These are phyloP conservation scores for Physaria fendleri DNA, from an alignment of 345 rosid genomes.

Conservation along the genomic window DNA sequence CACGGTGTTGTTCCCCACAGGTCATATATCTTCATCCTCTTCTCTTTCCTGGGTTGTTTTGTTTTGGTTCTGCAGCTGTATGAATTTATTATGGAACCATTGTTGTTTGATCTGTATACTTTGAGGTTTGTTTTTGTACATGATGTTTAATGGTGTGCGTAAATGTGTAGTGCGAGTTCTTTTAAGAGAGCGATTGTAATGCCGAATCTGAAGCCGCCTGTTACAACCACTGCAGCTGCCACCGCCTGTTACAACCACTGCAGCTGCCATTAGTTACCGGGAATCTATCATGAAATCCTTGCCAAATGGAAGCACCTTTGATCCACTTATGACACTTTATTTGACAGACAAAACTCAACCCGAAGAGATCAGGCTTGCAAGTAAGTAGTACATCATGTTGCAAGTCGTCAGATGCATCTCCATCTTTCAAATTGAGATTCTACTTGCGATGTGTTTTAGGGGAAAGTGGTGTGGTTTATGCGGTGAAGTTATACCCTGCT, in stretches of 20 bases:
- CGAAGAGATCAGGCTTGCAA: conserved; percentile 81
- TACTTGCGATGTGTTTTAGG: conserved; percentile 36
- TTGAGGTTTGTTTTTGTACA: conserved; percentile 3
- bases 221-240: too few species aligned
- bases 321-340: conserved; percentile 92
- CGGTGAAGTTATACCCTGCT: conserved; percentile 94
- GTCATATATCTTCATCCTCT: conserved; percentile 21
- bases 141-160: conserved; percentile 12
- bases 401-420: neutral
- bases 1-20: conserved; percentile 72
- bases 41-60: neutral
- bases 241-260: too few species aligned
- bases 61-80: neutral
- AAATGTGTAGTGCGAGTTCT: conserved; percentile 45
- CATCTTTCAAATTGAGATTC: neutral
- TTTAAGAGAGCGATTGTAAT: conserved; percentile 86
- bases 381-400: conserved; percentile 40
- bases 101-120: neutral
- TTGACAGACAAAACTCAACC: conserved; percentile 83
- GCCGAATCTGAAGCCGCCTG: conserved; percentile 93
- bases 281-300: conserved; percentile 55
- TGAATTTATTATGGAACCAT: neutral
- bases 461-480: conserved; percentile 75
- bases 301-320: conserved; percentile 52
- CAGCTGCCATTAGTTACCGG: conserved; percentile 62